Conservation (phyloP, 257 asterid species). For the Solanum tacnaense region DNA sequence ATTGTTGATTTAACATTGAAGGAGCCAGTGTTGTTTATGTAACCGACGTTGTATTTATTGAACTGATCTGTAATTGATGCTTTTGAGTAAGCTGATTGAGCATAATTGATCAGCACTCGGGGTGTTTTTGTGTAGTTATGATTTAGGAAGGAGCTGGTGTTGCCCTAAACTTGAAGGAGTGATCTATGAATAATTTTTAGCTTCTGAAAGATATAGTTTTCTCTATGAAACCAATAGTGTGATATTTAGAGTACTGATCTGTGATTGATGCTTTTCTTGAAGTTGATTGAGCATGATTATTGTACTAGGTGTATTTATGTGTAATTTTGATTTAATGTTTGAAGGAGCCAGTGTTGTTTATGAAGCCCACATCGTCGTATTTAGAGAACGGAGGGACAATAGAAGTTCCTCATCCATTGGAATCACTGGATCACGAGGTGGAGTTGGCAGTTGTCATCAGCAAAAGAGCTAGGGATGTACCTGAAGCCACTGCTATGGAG, state of each 20-base stretch:
- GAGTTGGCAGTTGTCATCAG: slow-evolving; percentile 92
- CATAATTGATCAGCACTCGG: neutral
- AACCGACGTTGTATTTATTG: neutral
- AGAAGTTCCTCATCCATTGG: slow-evolving; percentile 76
- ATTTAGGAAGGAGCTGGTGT: neutral
- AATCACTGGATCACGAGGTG: slow-evolving; percentile 85
- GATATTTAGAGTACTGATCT: neutral
- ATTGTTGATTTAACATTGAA: neutral
- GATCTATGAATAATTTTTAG: neutral
- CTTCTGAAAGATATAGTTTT: neutral
- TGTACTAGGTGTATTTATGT: neutral
- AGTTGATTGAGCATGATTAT: neutral
- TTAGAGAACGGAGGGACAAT: slow-evolving; percentile 78
- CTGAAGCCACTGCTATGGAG: slow-evolving; percentile 77
- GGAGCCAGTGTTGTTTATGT: neutral
- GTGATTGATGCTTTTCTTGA: neutral
- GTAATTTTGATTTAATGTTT: neutral
- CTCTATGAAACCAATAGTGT: neutral
- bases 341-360: slow-evolving; percentile 85
- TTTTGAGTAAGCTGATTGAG: neutral
- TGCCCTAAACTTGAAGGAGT: neutral
- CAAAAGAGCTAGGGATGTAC: slow-evolving; percentile 75
- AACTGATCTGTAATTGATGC: neutral
- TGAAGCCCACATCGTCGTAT: slow-evolving; percentile 95
- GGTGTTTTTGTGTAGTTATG: neutral